phyloP scores from a whole-genome alignment of 1,139 yeast genomes.

The Candida glucosophila region DNA sequence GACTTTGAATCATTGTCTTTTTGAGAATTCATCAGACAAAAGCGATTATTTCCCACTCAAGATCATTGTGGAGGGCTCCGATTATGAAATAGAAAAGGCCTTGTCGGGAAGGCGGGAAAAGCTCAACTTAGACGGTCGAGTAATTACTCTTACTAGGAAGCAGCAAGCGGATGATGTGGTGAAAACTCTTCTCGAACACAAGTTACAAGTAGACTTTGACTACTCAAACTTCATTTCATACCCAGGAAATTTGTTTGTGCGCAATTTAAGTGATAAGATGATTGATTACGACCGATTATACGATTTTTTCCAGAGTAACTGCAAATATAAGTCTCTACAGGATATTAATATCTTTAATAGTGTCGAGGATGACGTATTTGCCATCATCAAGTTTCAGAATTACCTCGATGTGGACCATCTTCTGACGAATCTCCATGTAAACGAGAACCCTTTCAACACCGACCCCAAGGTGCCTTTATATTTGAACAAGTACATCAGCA shows the following conservation, averaged over 20 bases:
- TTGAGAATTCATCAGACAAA: slow-evolving; percentile 2
- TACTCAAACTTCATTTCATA: slow-evolving; percentile 44
- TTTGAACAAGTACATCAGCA: slow-evolving; percentile 21
- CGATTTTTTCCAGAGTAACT: slow-evolving; percentile 16
- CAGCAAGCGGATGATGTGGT: slow-evolving; percentile 4
- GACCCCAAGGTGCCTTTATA: slow-evolving; percentile 14
- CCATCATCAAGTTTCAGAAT: slow-evolving; percentile 27
- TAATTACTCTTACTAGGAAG: slow-evolving; percentile 2
- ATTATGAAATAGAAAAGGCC: slow-evolving; percentile 3
- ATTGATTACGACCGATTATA: slow-evolving; percentile 13
- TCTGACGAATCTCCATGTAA: slow-evolving; percentile 11
- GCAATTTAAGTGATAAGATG: slow-evolving; percentile 26
- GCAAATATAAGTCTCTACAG: slow-evolving; percentile 18
- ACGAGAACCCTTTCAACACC: slow-evolving; percentile 27
- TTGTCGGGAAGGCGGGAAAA: slow-evolving; percentile 2
- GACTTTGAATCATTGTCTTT: slow-evolving; percentile 4
- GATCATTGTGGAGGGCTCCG: slow-evolving; percentile 2
- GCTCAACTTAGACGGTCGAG: slow-evolving; percentile 2
- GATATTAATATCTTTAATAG: slow-evolving; percentile 22
- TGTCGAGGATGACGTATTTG: slow-evolving; percentile 18
- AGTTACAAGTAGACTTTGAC: slow-evolving; percentile 9
- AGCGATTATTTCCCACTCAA: slow-evolving; percentile 5
- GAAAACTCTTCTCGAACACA: slow-evolving; percentile 3
- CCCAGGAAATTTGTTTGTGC: slow-evolving; percentile 58
- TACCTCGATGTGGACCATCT: slow-evolving; percentile 29